Evolutionary conservation across 2,329 filamentous ascomycete species (phyloP).

Genomic region (Phyllosticta capitalensis): DNA sequence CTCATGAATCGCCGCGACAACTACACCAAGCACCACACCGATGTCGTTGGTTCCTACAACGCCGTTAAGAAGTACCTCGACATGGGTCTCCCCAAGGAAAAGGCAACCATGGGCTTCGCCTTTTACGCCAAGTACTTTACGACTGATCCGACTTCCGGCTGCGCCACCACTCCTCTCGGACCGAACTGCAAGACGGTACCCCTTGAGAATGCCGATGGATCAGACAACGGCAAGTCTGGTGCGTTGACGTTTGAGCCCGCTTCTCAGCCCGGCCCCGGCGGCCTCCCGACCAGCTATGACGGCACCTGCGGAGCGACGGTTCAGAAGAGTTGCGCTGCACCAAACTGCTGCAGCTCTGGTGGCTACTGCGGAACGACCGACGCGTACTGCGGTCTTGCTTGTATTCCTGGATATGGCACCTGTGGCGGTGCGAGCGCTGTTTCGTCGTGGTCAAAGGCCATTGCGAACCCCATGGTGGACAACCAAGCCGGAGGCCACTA

Average conservation of each 20-base stretch:
- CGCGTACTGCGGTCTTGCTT: slow-evolving; percentile 24
- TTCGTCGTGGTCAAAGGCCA: slow-evolving; percentile 50
- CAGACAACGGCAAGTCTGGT: slow-evolving; percentile 48
- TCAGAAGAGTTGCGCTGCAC: slow-evolving; percentile 18
- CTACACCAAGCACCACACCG: slow-evolving; percentile 55
- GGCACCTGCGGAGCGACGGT: slow-evolving; percentile 25
- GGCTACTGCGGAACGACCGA: slow-evolving; percentile 22
- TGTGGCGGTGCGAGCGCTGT: slow-evolving; percentile 31
- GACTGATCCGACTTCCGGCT: slow-evolving; percentile 40
- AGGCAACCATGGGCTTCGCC: slow-evolving; percentile 57
- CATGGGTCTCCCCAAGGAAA: slow-evolving; percentile 45
- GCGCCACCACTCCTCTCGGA: slow-evolving; percentile 40
- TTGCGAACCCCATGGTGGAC: slow-evolving; percentile 47
- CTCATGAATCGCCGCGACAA: slow-evolving; percentile 60
- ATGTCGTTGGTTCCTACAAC: slow-evolving; percentile 46
- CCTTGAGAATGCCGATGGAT: slow-evolving; percentile 52
- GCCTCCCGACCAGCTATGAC: slow-evolving; percentile 16
- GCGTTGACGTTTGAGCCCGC: slow-evolving; percentile 41
- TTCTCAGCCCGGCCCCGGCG: neutral
- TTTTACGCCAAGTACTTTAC: slow-evolving; percentile 63
- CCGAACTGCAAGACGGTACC: slow-evolving; percentile 43
- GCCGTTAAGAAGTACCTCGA: slow-evolving; percentile 50
- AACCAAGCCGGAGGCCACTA: slow-evolving; percentile 52
- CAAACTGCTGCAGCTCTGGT: slow-evolving; percentile 24
- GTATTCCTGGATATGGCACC: slow-evolving; percentile 24